Percentiles rank a stretch among this genome's conserved stretches.
Conservation (phyloP, 1,284 basidiomycete genomes). For the Pseudozyma sp. region DNA sequence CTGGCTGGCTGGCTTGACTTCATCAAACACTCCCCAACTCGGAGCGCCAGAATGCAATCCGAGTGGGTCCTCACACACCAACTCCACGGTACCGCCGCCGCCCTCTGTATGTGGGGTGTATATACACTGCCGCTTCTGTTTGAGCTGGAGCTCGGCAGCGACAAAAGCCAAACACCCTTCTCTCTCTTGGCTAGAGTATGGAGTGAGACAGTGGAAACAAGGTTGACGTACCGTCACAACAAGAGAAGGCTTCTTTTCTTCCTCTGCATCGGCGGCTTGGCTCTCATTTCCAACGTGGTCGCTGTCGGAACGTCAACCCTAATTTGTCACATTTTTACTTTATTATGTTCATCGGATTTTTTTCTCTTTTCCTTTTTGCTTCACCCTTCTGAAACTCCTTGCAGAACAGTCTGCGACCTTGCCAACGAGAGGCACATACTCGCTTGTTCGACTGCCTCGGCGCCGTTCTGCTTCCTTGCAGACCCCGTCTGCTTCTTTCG, state of each 20-base stretch:
- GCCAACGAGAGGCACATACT: too few relatives aligned
- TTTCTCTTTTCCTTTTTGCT: not conserved
- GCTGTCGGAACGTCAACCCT: conserved; percentile 12
- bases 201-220: not conserved
- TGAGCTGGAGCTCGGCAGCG: too few relatives aligned
- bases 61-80: not conserved
- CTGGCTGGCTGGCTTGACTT: not conserved
- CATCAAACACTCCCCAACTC: not conserved
- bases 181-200: too few relatives aligned
- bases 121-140: too few relatives aligned
- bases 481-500: not conserved
- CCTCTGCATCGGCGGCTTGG: conserved; percentile 7
- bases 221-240: not conserved
- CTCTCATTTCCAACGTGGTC: not conserved
- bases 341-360: not conserved
- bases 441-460: too few relatives aligned
- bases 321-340: not conserved
- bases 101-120: too few relatives aligned
- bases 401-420: too few relatives aligned
- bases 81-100: not conserved
- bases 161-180: too few relatives aligned
- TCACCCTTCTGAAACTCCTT: not conserved
- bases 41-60: too few relatives aligned
- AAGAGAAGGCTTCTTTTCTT: conserved; percentile 20
- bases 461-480: too few relatives aligned